Evolutionary conservation across 1,284 basidiomycete species (phyloP).

Genomic region (Agroathelia rolfsii): DNA sequence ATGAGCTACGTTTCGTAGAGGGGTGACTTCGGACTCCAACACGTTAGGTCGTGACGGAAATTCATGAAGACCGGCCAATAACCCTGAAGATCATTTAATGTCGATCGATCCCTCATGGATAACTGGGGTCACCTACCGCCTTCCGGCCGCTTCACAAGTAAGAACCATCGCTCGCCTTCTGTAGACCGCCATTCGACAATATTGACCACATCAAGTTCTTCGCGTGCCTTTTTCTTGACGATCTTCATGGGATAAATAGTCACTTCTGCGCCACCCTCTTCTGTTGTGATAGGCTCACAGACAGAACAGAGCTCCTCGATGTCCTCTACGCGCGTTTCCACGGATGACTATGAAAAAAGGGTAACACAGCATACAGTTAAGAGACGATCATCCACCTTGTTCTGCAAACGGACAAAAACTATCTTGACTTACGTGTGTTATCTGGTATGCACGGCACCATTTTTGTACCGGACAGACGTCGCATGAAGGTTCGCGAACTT

Average conservation of each 20-base stretch:
- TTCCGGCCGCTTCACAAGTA: slow-evolving; percentile 78
- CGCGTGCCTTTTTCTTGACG: slow-evolving; percentile 73
- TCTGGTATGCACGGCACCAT: slow-evolving; percentile 59
- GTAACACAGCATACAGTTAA: too few species aligned
- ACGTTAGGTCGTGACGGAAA: slow-evolving; percentile 61
- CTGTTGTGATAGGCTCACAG: slow-evolving; percentile 48
- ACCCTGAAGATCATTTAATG: slow-evolving; percentile 41
- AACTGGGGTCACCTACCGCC: slow-evolving; percentile 43
- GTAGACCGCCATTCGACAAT: slow-evolving; percentile 67
- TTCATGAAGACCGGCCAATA: slow-evolving; percentile 81
- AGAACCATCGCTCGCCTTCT: slow-evolving; percentile 43
- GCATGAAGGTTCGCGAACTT: slow-evolving; percentile 72
- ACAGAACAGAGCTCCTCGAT: slow-evolving; percentile 70
- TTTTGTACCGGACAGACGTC: slow-evolving; percentile 56
- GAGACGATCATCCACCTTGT: too few species aligned
- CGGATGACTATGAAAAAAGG: too few species aligned
- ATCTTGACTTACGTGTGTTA: slow-evolving; percentile 8
- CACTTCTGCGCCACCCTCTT: slow-evolving; percentile 31
- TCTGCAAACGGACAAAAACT: too few species aligned
- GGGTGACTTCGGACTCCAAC: too few species aligned
- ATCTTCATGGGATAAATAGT: slow-evolving; percentile 83
- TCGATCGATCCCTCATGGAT: slow-evolving; percentile 3
- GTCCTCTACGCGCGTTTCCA: slow-evolving; percentile 28
- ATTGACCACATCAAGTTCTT: slow-evolving; percentile 81
- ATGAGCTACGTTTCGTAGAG: too few species aligned